A percentile compares a stretch with the other conserved stretches of the same genome.
These are phyloP conservation scores for Terfezia claveryi DNA, from an alignment of 495 filamentous ascomycete species.

Conservation along the genomic window DNA sequence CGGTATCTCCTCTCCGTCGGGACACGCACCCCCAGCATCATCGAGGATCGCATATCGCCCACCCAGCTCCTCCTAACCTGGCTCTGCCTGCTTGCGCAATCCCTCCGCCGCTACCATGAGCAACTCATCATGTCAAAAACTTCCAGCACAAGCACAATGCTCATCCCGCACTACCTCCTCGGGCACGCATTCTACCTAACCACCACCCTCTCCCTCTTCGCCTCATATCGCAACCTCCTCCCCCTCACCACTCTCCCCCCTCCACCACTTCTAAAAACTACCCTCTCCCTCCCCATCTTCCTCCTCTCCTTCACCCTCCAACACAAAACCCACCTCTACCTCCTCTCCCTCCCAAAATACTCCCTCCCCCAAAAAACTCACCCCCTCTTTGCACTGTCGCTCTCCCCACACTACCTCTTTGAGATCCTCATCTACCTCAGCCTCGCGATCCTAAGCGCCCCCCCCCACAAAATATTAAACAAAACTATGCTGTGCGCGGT, in stretches of 20 bases:
- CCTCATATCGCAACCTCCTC: conserved; percentile 12
- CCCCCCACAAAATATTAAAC: conserved; percentile 38
- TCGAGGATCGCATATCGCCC: no score
- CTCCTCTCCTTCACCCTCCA: conserved; percentile 55
- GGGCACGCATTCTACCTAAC: conserved; percentile 26
- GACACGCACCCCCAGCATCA: no score
- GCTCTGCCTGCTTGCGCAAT: conserved; percentile 53
- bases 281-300: conserved; percentile 42
- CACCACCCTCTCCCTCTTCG: neutral
- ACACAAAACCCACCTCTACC: conserved; percentile 58
- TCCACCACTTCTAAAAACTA: conserved; percentile 34
- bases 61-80: conserved; percentile 30
- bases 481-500: conserved; percentile 45
- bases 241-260: conserved; percentile 6
- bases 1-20: conserved; percentile 18
- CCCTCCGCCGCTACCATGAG: conserved; percentile 51
- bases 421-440: conserved; percentile 69
- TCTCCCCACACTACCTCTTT: conserved; percentile 82
- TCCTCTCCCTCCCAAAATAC: conserved; percentile 65
- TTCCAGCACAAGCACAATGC: conserved; percentile 50
- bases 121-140: conserved; percentile 37
- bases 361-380: conserved; percentile 35
- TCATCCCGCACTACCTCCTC: conserved; percentile 56
- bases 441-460: conserved; percentile 54
- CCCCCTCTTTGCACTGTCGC: conserved; percentile 41